A percentile compares a stretch with the other conserved stretches of the same genome.
Conservation (phyloP, 257 asterid species). For the Lycium ferocissimum region DNA sequence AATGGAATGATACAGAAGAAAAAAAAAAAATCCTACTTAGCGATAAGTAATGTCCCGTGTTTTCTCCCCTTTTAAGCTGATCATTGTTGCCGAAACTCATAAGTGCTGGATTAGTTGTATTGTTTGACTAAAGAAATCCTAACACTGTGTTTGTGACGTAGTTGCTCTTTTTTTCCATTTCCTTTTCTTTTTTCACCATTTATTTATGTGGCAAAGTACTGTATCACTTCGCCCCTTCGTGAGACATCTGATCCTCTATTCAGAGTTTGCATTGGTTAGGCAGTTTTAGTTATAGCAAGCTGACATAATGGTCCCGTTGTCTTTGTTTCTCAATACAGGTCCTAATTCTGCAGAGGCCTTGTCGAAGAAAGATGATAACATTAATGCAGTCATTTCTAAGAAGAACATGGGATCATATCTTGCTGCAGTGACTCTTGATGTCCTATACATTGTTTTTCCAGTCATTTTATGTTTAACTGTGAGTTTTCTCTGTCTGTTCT, state of each 20-base stretch:
- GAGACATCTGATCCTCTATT: background rate
- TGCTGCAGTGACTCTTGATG: constrained; percentile 57
- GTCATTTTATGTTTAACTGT: constrained; percentile 68
- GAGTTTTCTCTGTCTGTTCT: constrained; percentile 46
- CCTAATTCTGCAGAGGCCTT: constrained; percentile 32
- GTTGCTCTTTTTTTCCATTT: background rate
- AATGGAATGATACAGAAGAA: background rate
- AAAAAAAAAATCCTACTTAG: background rate
- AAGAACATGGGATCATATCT: constrained; percentile 53
- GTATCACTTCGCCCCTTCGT: background rate
- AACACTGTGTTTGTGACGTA: background rate
- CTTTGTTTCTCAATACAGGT: constrained; percentile 42
- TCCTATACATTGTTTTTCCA: constrained; percentile 61
- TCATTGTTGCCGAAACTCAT: background rate
- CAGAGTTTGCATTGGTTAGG: background rate
- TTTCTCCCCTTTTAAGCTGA: background rate
- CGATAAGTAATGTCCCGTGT: background rate
- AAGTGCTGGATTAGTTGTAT: background rate
- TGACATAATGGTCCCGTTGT: constrained; percentile 11
- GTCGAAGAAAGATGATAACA: constrained; percentile 61
- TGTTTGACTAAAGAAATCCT: background rate
- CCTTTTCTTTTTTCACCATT: constrained; percentile 22
- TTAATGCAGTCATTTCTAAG: constrained; percentile 39
- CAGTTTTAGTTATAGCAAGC: background rate
- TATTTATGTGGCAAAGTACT: background rate